Conservation (phyloP, 495 filamentous ascomycete genomes). For the Hypoxylon crocopeplum region DNA sequence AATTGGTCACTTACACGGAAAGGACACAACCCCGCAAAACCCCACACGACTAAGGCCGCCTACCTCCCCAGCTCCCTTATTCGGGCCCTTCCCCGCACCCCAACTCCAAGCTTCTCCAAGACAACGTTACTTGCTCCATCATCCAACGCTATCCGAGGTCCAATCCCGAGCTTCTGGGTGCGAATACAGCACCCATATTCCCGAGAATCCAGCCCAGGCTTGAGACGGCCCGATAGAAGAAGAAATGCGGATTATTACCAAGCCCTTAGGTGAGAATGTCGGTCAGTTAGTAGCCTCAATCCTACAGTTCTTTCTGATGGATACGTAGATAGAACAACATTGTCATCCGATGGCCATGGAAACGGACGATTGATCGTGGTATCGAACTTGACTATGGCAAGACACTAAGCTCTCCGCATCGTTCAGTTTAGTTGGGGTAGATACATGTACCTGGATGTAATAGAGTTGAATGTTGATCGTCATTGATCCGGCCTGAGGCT, state of each 20-base stretch:
- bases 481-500: no score
- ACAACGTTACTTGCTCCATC: conserved; percentile 8
- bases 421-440: no score
- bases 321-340: no score
- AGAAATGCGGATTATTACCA: conserved; percentile 1
- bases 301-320: not conserved
- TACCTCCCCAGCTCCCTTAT: not conserved
- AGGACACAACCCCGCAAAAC: conserved; percentile 2
- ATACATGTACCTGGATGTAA: no score
- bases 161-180: conserved; percentile 4
- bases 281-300: not conserved
- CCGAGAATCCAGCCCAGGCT: conserved; percentile 2
- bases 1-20: not conserved
- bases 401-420: no score
- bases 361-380: no score
- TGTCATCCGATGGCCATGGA: no score
- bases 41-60: conserved; percentile 5
- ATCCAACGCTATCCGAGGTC: conserved; percentile 7
- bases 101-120: conserved; percentile 3
- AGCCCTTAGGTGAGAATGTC: not conserved
- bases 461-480: no score
- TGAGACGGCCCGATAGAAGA: conserved; percentile 28
- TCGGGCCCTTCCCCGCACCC: conserved; percentile 15
- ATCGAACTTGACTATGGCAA: not conserved
- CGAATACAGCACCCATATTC: not conserved